A percentile compares a stretch with the other conserved stretches of the same genome.
Conservation (phyloP, 2,329 filamentous ascomycete species). For the Aspergillus sp. region DNA sequence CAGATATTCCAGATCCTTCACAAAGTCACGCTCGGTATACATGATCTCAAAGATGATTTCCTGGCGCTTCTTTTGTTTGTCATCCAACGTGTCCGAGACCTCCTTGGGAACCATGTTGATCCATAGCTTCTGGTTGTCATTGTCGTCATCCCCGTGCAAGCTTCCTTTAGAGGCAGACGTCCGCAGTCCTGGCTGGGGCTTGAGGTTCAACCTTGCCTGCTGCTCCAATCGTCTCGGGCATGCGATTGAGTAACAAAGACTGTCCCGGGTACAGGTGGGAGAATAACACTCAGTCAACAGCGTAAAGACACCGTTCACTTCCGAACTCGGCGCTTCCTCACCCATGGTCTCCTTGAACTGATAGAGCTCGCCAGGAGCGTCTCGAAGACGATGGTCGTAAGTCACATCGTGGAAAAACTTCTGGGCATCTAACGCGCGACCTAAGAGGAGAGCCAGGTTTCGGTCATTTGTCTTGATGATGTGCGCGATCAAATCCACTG, state of each 20-base stretch:
- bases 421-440: slow-evolving; percentile 89
- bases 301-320: slow-evolving; percentile 95
- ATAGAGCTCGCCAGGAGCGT: slow-evolving; percentile 93
- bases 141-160: slow-evolving; percentile 76
- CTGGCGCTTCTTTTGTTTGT: slow-evolving; percentile 94
- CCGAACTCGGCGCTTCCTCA: slow-evolving; percentile 65
- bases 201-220: slow-evolving; percentile 89
- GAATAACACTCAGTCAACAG: slow-evolving; percentile 96
- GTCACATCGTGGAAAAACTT: slow-evolving; percentile 99
- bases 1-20: slow-evolving; percentile 96
- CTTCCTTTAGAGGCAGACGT: slow-evolving; percentile 67
- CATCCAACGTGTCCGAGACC: slow-evolving; percentile 82
- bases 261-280: slow-evolving; percentile 91
- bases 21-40: slow-evolving; percentile 98
- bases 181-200: slow-evolving; percentile 84
- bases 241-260: slow-evolving; percentile 96
- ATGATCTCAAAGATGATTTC: slow-evolving; percentile 98
- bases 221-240: slow-evolving; percentile 92
- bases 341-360: slow-evolving; percentile 92
- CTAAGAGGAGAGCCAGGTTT: slow-evolving; percentile 86
- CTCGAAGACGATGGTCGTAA: slow-evolving; percentile 91
- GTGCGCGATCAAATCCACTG: slow-evolving; percentile 90
- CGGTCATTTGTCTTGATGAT: slow-evolving; percentile 97
- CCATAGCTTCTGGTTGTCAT: slow-evolving; percentile 97
- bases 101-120: slow-evolving; percentile 98